Evolutionary conservation across 345 rosid species (phyloP), one percentile per base, ranked within the genome.

Genomic region (Draba incana): DNA sequence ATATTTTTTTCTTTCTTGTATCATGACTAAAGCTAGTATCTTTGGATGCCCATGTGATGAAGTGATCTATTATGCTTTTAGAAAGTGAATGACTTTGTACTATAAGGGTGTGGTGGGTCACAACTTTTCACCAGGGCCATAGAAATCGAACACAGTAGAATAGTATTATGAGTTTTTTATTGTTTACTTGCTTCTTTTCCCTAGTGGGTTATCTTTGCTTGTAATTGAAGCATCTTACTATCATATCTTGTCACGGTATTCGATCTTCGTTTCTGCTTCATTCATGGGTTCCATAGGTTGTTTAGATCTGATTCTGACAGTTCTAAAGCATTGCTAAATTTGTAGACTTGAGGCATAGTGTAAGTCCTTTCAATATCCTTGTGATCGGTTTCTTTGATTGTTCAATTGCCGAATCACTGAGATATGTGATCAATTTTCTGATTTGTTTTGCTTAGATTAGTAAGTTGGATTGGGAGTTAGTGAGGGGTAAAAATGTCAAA

Each of bases 41-140:
- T 62, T 69, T 54, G 64, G 78, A 61, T 74, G 66, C 65, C 70
- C 74, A 75, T 75, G 78, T 69, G 69, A 24, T 69, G 69, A 62
- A 68, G 65, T 48, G 74, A 75, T 68, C 59, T 58, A 52, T 62
- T 53, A 56, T 47, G 41, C 66, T 75, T 75, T 69, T 62, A 75
- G 60, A 75, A 75, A 68, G 78, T 38, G 69, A 54, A 35, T 54
- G 27, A 50, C 53, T 74, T 52, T 59, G 71, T 66, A 48, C 27
- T 66, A 33, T 37, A 66, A 68, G 69, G 15, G 53, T 6, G 50
- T 58, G 33, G 71, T 65, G 61, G 77, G 77, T 27, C 49, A 35
- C 78, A 62, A 68, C 60, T 68, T 57, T 74, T 75, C 69, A 68
- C 69, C 39, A 60, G 14, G 62, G 63, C 57, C 71, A 59, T 57